phyloP scores from a whole-genome alignment of 2,329 filamentous ascomycete genomes.

The Drechslerella coelobrocha region DNA sequence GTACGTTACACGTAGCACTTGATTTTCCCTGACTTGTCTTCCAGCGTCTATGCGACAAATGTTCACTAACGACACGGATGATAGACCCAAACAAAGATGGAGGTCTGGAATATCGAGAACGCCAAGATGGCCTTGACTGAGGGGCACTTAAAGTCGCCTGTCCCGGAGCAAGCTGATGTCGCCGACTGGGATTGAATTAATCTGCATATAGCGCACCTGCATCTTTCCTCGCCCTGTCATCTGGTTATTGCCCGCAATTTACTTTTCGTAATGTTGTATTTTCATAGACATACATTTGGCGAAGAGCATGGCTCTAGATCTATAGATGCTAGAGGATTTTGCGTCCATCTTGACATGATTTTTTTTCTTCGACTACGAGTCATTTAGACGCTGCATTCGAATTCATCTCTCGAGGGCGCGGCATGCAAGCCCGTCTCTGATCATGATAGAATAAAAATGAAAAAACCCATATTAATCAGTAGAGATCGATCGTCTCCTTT shows the following conservation, averaged over 20 bases:
- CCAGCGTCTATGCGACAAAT: not conserved
- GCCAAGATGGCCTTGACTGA: slow-evolving; percentile 68
- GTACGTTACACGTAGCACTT: slow-evolving; percentile 54
- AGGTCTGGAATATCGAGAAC: slow-evolving; percentile 76
- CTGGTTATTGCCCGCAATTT: not conserved
- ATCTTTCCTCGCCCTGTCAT: not conserved
- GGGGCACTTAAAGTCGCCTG: slow-evolving; percentile 70
- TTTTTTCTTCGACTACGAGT: no score
- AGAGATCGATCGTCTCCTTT: no score
- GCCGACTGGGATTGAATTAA: slow-evolving; percentile 40
- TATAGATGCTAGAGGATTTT: slow-evolving; percentile 25
- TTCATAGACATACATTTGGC: slow-evolving; percentile 17
- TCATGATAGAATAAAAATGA: not conserved
- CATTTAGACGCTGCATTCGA: no score
- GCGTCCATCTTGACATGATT: not conserved
- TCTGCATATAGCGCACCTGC: not conserved
- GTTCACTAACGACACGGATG: slow-evolving; percentile 6
- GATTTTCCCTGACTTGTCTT: not conserved
- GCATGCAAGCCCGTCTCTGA: not conserved
- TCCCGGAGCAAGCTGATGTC: slow-evolving; percentile 70
- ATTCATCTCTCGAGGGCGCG: no score
- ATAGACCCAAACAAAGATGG: slow-evolving; percentile 71
- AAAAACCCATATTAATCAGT: not conserved
- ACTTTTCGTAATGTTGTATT: slow-evolving; percentile 12
- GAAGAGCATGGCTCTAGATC: slow-evolving; percentile 16